Percentiles rank a stretch among this genome's conserved stretches.
Evolutionary conservation across 148 eudicot species (phyloP).

Genomic region (Diospyros lotus): DNA sequence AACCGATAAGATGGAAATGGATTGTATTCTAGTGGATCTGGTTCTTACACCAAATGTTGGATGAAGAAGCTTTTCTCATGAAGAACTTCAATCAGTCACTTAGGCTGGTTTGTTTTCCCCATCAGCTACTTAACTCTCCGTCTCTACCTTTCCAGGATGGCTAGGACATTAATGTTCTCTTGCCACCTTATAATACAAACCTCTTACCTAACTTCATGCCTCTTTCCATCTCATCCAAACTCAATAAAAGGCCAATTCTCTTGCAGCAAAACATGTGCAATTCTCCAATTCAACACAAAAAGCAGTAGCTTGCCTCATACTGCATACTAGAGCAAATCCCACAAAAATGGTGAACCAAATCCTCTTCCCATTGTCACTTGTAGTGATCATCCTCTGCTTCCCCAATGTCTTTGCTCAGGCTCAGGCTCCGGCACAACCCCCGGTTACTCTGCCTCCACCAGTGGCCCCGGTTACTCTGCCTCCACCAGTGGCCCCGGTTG

Average conservation of each 20-base stretch:
- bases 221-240: slow-evolving; percentile 1
- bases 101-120: too few species aligned
- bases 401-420: background rate
- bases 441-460: background rate
- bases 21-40: too few species aligned
- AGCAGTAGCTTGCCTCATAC: background rate
- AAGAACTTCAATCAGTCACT: too few species aligned
- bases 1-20: too few species aligned
- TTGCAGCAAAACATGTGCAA: background rate
- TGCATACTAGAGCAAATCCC: background rate
- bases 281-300: background rate
- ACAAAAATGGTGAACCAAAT: background rate
- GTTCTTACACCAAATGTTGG: too few species aligned
- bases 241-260: background rate
- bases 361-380: background rate
- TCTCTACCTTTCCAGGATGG: background rate
- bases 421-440: slow-evolving; percentile 1
- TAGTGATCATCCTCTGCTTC: background rate
- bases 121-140: background rate
- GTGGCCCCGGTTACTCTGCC: background rate
- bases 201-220: slow-evolving; percentile 1
- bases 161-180: background rate
- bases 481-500: background rate
- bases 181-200: background rate
- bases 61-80: too few species aligned